Base-by-base conservation (phyloP, 164 flowering plant genomes). In the Protea cynaroides region DNA sequence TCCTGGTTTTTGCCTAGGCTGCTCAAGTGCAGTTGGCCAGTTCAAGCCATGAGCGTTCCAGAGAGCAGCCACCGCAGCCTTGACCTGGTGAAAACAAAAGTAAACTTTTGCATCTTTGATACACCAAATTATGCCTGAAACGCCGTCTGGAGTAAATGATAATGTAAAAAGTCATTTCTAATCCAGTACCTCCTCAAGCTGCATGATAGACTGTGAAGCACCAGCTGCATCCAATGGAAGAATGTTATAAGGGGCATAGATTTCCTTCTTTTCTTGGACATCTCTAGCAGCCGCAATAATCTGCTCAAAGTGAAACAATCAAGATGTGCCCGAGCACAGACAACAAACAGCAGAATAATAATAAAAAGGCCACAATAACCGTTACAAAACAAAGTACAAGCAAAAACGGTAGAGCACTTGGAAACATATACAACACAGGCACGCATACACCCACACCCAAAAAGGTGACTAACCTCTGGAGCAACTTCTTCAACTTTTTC, bases 191-290 rank as follows among this genome's bases (percentile, higher is more conserved):
- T 95, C 99, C 73, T 89, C 96, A 54, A 89, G 86, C 72, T 89
- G 97, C 97, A 95, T 89, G 58, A 88, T 84, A 57, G 92, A 75
- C 70, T 89, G 96, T n/a, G 92, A 80, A 61, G 94, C 87, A 25
- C 99, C 97, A 70, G 92, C 96, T 47, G 97, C 79, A 80, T 92
- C 97, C 75, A 95, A 74, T 23, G 99, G 99, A 75, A 95, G 96
- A 72, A 95, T 91, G 79, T 95, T 95, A 68, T 82, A 95, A 0
- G 99, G 97, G n/a, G 84, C 74, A 69, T 89, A 95, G 22, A 88
- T 88, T 77, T 95, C 95, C 65, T 80, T 90, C 86, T 88, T 95
- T 70, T 88, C 97, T 68, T 89, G 94, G 68, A 92, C 99, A 86
- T 88, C 94, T 79, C 69, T 88, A 23, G 96, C 97, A 63, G 99